Evolutionary conservation across 2,329 filamentous ascomycete species (phyloP).

Genomic region (Venturia aucupariae): DNA sequence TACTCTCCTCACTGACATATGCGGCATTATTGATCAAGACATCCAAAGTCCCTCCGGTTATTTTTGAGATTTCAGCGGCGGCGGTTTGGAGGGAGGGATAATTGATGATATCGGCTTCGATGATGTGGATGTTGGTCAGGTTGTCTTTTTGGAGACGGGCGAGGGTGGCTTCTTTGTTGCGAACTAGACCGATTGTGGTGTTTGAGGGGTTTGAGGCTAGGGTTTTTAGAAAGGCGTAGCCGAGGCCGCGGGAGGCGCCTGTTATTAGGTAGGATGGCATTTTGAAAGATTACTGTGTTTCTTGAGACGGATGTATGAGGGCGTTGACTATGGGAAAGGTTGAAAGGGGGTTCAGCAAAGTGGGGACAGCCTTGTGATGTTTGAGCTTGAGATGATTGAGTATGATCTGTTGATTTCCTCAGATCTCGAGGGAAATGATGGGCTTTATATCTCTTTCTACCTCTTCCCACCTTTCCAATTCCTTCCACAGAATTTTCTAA

Average conservation of each 20-base stretch:
- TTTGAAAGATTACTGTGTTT: neutral
- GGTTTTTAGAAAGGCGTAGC: constrained; percentile 25
- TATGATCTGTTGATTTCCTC: neutral
- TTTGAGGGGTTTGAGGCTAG: constrained; percentile 24
- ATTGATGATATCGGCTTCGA: constrained; percentile 38
- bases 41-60: constrained; percentile 23
- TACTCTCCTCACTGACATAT: constrained; percentile 16
- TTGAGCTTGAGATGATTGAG: neutral
- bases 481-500: neutral
- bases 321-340: too few relatives aligned
- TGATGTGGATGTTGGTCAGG: constrained; percentile 35
- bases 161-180: constrained; percentile 21
- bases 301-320: neutral
- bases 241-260: constrained; percentile 26
- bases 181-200: constrained; percentile 28
- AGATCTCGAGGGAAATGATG: neutral
- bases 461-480: neutral
- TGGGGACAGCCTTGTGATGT: neutral
- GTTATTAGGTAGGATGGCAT: constrained; percentile 28
- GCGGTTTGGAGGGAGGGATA: constrained; percentile 30
- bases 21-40: constrained; percentile 27
- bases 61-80: constrained; percentile 18
- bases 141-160: constrained; percentile 18
- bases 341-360: too few relatives aligned
- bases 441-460: neutral